A percentile compares a stretch with the other conserved stretches of the same genome.
These are phyloP conservation scores for Chlamydomonas applanata DNA, from an alignment of 139 green algal species.

Conservation along the genomic window DNA sequence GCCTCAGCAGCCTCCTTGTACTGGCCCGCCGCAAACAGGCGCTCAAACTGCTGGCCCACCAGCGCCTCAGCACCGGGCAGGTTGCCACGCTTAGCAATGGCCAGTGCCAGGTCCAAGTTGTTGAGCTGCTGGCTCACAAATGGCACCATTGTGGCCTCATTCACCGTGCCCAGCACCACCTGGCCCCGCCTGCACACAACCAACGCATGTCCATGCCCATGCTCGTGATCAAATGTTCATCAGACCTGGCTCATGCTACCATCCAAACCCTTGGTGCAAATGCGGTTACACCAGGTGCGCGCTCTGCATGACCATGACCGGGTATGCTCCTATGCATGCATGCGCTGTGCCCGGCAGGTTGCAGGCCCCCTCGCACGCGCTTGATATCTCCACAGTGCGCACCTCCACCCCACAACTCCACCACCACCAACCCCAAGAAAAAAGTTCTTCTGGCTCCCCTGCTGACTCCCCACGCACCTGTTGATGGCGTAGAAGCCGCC, in stretches of 20 bases:
- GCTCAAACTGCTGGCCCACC: constrained; percentile 93
- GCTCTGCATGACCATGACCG: no score
- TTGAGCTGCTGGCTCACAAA: constrained; percentile 93
- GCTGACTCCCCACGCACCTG: constrained; percentile 45
- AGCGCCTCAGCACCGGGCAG: constrained; percentile 94
- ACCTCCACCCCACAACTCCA: no score
- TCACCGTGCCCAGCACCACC: constrained; percentile 90
- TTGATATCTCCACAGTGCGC: no score
- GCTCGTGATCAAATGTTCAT: no score
- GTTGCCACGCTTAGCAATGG: constrained; percentile 88
- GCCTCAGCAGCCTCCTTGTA: constrained; percentile 97
- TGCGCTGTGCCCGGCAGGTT: no score
- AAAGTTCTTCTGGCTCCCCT: no score
- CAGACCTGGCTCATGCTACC: no score
- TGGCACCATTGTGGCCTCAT: constrained; percentile 90
- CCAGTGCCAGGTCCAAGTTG: constrained; percentile 94
- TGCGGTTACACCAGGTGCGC: no score
- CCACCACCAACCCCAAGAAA: no score
- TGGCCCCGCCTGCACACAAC: constrained; percentile 69
- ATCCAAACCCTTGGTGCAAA: no score
- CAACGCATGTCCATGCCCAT: background rate
- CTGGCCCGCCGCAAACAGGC: constrained; percentile 77
- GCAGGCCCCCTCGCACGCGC: no score
- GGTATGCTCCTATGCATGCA: no score
- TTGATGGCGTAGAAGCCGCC: constrained; percentile 96